phyloP scores from a whole-genome alignment of 2,329 filamentous ascomycete genomes.

The Pseudogymnoascus pannorum region DNA sequence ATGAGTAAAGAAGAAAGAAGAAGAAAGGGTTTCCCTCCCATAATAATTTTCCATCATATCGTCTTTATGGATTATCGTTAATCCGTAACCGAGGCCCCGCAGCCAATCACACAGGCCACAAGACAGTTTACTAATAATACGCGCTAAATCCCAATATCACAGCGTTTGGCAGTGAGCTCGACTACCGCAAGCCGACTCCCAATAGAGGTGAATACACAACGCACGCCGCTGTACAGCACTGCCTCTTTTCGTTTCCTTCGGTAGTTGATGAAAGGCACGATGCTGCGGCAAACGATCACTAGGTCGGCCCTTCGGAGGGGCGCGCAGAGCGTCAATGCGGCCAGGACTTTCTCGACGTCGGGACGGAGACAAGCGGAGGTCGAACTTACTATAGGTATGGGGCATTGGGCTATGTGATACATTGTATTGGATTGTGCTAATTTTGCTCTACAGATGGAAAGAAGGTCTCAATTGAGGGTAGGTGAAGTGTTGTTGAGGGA shows the following conservation, averaged over 20 bases:
- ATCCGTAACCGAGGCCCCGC: constrained; percentile 2
- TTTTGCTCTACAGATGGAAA: constrained; percentile 66
- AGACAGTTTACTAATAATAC: not conserved
- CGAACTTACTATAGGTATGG: constrained; percentile 87
- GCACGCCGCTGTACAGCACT: constrained; percentile 17
- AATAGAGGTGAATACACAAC: constrained; percentile 13
- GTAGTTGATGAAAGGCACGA: constrained; percentile 52
- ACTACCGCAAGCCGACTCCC: constrained; percentile 17
- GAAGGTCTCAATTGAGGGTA: constrained; percentile 97
- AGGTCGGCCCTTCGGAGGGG: constrained; percentile 61
- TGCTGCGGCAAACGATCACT: constrained; percentile 62
- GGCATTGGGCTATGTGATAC: constrained; percentile 23
- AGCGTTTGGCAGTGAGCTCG: constrained; percentile 5
- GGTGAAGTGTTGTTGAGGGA: constrained; percentile 17
- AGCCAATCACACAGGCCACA: constrained; percentile 7
- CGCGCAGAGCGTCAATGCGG: constrained; percentile 51
- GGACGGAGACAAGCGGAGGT: constrained; percentile 78
- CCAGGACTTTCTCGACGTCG: constrained; percentile 77
- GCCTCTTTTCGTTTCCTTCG: constrained; percentile 33
- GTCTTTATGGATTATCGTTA: not conserved
- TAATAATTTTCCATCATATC: constrained; percentile 10
- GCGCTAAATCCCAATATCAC: constrained; percentile 10
- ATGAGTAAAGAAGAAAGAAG: constrained; percentile 46
- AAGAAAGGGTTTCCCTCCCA: constrained; percentile 23
- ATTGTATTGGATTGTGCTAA: constrained; percentile 22